Conservation (phyloP, 2,329 filamentous ascomycete species). For the Calonectria pteridis region DNA sequence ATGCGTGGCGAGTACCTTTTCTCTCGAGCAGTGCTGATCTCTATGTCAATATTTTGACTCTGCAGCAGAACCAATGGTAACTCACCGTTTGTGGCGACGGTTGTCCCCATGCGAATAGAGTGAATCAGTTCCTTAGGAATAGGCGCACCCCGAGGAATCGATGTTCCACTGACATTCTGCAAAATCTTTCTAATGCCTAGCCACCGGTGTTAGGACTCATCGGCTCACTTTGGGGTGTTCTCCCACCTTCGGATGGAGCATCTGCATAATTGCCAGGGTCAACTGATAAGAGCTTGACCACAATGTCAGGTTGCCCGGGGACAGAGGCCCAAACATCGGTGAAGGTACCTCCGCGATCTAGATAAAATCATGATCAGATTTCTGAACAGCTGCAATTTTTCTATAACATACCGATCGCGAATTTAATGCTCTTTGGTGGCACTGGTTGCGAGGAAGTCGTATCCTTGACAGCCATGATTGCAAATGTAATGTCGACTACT, state of each 20-base stretch:
- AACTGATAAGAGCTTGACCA: conserved; percentile 81
- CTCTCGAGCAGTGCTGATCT: conserved; percentile 69
- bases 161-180: conserved; percentile 15
- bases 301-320: conserved; percentile 74
- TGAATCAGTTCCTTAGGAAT: conserved; percentile 58
- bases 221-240: neutral
- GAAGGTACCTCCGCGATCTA: conserved; percentile 76
- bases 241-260: conserved; percentile 71
- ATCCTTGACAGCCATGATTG: conserved; percentile 2
- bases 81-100: conserved; percentile 74
- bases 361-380: neutral
- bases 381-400: neutral
- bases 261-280: conserved; percentile 78
- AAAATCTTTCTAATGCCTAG: conserved; percentile 24
- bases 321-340: conserved; percentile 77
- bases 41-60: neutral
- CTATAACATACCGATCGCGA: neutral
- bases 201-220: neutral
- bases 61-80: neutral
- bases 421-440: conserved; percentile 17
- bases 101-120: conserved; percentile 82
- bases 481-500: neutral
- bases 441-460: neutral
- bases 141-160: conserved; percentile 40
- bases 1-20: conserved; percentile 77